phyloP scores from a whole-genome alignment of 495 filamentous ascomycete species.

The Cairneyella variabilis region DNA sequence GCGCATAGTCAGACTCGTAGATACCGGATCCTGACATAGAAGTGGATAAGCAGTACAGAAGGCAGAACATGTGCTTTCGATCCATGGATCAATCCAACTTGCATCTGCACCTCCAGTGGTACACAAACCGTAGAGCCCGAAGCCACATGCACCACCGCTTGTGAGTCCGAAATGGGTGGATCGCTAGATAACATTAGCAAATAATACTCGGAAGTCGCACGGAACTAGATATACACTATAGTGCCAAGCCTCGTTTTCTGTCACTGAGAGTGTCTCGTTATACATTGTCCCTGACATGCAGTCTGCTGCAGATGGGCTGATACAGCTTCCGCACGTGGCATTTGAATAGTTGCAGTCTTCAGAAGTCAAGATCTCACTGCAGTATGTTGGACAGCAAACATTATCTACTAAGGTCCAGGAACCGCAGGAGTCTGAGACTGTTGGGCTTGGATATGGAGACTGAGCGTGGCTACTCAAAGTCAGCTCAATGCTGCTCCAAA shows the following conservation, averaged over 20 bases:
- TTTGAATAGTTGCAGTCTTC: conserved; percentile 7
- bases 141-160: conserved; percentile 16
- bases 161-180: conserved; percentile 17
- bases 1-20: conserved; percentile 1
- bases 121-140: conserved; percentile 14
- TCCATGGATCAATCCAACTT: conserved; percentile 12
- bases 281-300: conserved; percentile 17
- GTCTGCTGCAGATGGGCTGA: background rate
- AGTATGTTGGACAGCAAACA: conserved; percentile 16
- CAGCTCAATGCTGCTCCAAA: no score
- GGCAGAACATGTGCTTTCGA: conserved; percentile 11
- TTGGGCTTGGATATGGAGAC: conserved; percentile 8
- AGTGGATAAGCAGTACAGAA: conserved; percentile 16
- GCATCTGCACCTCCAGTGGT: conserved; percentile 4
- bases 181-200: background rate
- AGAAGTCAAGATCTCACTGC: background rate
- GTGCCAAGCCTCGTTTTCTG: conserved; percentile 7
- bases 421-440: conserved; percentile 1
- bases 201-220: background rate
- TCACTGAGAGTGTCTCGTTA: conserved; percentile 3
- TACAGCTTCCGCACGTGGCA: background rate
- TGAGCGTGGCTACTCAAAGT: conserved; percentile 4
- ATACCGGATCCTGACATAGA: conserved; percentile 11
- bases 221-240: conserved; percentile 8
- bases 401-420: conserved; percentile 12